Evolutionary conservation across 2,329 filamentous ascomycete genomes (phyloP).

Genomic region (Didymella keratinophila): DNA sequence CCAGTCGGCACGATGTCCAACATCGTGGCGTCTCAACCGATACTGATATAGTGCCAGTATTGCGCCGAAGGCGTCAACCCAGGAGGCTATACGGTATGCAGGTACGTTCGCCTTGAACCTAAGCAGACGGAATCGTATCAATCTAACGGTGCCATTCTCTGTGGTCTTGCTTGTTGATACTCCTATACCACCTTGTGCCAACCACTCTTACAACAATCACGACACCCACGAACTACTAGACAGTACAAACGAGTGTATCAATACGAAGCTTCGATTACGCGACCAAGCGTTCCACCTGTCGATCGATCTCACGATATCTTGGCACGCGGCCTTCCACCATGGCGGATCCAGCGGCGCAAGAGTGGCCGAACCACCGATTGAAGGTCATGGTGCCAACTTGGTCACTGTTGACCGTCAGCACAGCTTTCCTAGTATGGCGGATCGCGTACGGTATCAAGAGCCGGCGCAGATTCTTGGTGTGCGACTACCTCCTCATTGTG

Average conservation of each 20-base stretch:
- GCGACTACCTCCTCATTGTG: constrained; percentile 36
- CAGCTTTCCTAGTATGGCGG: constrained; percentile 34
- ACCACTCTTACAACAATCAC: too few relatives aligned
- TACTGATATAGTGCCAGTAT: background rate
- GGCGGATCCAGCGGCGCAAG: constrained; percentile 19
- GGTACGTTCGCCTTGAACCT: background rate
- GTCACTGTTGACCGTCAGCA: constrained; percentile 28
- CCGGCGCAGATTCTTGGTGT: constrained; percentile 29
- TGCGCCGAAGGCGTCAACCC: background rate
- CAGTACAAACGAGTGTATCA: too few relatives aligned
- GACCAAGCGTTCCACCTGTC: background rate
- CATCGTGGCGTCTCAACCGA: constrained; percentile 3
- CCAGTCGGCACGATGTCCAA: background rate
- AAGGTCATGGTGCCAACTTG: constrained; percentile 26
- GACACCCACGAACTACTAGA: background rate
- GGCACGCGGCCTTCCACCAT: background rate
- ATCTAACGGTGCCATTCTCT: background rate
- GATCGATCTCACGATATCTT: background rate
- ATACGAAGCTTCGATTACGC: background rate
- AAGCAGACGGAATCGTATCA: background rate
- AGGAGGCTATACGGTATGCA: constrained; percentile 5
- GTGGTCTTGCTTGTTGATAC: background rate
- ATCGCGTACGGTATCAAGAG: constrained; percentile 30
- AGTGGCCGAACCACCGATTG: constrained; percentile 35
- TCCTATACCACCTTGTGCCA: background rate